Percentiles rank a stretch among this genome's conserved stretches.
These are phyloP conservation scores for Artomyces pyxidatus DNA, from an alignment of 768 basidiomycete genomes.

Conservation along the genomic window DNA sequence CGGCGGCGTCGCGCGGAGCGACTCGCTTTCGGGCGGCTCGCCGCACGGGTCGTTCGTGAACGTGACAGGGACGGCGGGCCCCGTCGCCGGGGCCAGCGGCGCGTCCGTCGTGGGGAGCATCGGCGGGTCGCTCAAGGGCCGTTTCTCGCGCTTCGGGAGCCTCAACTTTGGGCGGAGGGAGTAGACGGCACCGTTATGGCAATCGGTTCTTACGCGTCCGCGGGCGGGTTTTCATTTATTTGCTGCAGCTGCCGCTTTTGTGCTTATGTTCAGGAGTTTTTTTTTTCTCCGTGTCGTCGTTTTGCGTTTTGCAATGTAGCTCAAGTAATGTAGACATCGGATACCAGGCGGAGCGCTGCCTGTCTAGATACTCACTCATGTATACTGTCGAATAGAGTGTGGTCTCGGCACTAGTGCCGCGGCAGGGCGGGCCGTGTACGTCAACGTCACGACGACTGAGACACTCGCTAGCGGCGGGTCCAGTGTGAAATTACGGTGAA, in stretches of 20 bases:
- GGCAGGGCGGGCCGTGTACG: no score
- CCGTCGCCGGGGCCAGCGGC: conserved; percentile 31
- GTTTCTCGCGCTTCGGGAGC: conserved; percentile 72
- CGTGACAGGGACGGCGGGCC: conserved; percentile 40
- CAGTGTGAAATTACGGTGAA: no score
- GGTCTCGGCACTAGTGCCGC: no score
- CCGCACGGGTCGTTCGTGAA: conserved; percentile 72
- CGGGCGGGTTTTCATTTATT: no score
- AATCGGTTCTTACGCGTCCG: not conserved
- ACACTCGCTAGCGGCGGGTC: no score
- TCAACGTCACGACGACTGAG: no score
- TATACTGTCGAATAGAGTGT: no score
- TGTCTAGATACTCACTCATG: no score
- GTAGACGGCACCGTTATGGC: conserved; percentile 15
- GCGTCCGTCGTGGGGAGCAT: conserved; percentile 59
- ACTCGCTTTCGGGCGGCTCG: conserved; percentile 57
- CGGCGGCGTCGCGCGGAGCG: conserved; percentile 30
- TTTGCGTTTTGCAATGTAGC: not conserved
- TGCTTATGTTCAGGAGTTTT: not conserved
- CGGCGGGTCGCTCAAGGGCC: conserved; percentile 58
- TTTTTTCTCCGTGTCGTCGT: not conserved
- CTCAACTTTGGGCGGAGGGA: conserved; percentile 56
- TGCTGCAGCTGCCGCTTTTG: no score
- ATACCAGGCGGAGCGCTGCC: no score
- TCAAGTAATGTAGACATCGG: not conserved